A percentile compares a stretch with the other conserved stretches of the same genome.
Conservation (phyloP, 2,329 filamentous ascomycete genomes). For the Epichloe gansuensis region DNA sequence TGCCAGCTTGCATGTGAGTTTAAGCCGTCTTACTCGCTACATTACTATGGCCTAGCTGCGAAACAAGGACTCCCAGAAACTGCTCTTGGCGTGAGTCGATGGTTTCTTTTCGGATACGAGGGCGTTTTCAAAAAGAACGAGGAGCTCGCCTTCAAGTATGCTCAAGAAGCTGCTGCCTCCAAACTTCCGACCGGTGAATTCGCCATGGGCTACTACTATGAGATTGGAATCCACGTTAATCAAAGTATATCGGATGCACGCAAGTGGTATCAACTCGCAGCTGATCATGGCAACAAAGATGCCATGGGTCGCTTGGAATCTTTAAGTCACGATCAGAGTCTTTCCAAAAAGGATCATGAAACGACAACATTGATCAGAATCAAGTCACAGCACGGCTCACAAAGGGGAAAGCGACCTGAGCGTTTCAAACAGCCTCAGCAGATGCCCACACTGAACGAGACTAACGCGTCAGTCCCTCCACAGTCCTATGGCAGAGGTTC, state of each 20-base stretch:
- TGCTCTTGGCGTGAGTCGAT: constrained; percentile 92
- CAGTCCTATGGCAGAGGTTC: constrained; percentile 4
- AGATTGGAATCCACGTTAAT: constrained; percentile 87
- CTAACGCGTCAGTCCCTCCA: constrained; percentile 10
- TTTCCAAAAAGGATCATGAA: constrained; percentile 87
- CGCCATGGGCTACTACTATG: constrained; percentile 92
- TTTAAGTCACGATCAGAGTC: constrained; percentile 65
- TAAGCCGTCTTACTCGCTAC: constrained; percentile 78
- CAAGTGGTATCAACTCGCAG: constrained; percentile 82
- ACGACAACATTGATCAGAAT: constrained; percentile 80
- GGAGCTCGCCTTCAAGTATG: constrained; percentile 81
- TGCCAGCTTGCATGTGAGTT: constrained; percentile 92
- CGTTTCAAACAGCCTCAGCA: constrained; percentile 39
- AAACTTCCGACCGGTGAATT: constrained; percentile 88
- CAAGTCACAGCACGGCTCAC: constrained; percentile 65
- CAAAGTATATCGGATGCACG: constrained; percentile 71
- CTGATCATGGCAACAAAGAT: constrained; percentile 84
- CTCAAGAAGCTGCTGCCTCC: constrained; percentile 67
- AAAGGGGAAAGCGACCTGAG: constrained; percentile 47
- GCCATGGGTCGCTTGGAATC: constrained; percentile 71
- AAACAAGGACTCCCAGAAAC: constrained; percentile 88
- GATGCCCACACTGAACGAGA: constrained; percentile 39
- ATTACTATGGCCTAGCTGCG: constrained; percentile 90
- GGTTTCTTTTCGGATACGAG: constrained; percentile 95
- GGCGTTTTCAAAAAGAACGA: constrained; percentile 92